phyloP scores from a whole-genome alignment of 805 yeast genomes.

The Nakazawaea populi region DNA sequence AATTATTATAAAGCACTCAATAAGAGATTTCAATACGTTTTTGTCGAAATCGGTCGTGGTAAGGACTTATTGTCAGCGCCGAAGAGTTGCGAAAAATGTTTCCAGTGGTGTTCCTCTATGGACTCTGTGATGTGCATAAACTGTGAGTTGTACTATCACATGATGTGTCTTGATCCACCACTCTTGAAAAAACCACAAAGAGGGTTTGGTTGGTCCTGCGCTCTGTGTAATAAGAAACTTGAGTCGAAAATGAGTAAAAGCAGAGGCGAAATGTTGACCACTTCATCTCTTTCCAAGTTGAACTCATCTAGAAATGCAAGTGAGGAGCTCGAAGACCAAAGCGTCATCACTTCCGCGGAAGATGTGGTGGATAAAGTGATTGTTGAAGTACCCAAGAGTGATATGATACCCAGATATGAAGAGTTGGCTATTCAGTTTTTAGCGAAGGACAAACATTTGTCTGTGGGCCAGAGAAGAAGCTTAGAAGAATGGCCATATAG shows the following conservation, averaged over 20 bases:
- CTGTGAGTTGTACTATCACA: constrained; percentile 67
- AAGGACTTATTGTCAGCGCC: constrained; percentile 60
- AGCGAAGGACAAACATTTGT: constrained; percentile 33
- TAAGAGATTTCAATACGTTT: constrained; percentile 66
- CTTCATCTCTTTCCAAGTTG: constrained; percentile 10
- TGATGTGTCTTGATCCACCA: constrained; percentile 85
- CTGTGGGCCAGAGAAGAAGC: constrained; percentile 42
- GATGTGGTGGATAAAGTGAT: constrained; percentile 11
- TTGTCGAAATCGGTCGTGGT: constrained; percentile 64
- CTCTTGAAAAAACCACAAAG: constrained; percentile 70
- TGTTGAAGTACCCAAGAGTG: not conserved
- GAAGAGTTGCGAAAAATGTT: constrained; percentile 66
- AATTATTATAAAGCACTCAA: constrained; percentile 56
- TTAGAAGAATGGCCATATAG: constrained; percentile 79
- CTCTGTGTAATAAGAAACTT: constrained; percentile 58
- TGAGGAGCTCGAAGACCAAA: not conserved
- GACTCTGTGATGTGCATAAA: constrained; percentile 79
- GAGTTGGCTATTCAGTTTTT: constrained; percentile 49
- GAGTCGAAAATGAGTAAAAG: constrained; percentile 35
- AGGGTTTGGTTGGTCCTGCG: constrained; percentile 91
- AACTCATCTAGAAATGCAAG: constrained; percentile 8
- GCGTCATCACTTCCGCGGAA: too few relatives aligned
- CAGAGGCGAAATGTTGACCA: constrained; percentile 28
- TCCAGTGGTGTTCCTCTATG: constrained; percentile 74
- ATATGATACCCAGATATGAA: constrained; percentile 46